Conservation (phyloP, 352 stramenopile genomes). For the Blastocystis sp. region DNA sequence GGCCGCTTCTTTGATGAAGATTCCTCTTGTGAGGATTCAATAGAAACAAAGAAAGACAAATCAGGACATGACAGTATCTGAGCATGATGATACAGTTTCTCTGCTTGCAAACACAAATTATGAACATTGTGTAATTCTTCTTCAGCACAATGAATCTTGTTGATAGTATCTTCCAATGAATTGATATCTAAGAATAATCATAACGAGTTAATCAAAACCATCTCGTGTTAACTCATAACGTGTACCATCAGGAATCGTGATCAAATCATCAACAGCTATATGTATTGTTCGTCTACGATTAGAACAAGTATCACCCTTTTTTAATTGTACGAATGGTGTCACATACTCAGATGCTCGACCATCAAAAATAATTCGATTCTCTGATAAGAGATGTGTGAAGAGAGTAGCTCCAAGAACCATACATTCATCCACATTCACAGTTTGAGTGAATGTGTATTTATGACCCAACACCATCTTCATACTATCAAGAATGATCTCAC, state of each 20-base stretch:
- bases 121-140: neutral
- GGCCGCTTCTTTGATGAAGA: neutral
- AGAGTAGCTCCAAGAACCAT: neutral
- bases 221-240: neutral
- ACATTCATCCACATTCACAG: constrained; percentile 14
- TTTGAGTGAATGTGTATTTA: neutral
- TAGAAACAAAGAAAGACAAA: neutral
- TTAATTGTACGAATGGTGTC: too few relatives aligned
- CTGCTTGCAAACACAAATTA: neutral
- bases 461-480: neutral
- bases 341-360: too few relatives aligned
- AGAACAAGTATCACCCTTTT: too few relatives aligned
- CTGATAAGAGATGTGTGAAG: neutral
- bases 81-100: too few relatives aligned
- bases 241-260: neutral
- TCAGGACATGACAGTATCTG: neutral
- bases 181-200: neutral
- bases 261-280: neutral
- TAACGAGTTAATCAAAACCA: neutral
- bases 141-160: neutral
- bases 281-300: neutral
- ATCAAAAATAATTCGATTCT: neutral
- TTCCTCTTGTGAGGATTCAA: neutral
- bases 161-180: neutral
- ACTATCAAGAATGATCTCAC: neutral